Conservation (phyloP, 352 stramenopile species). For the Pythium apleroticum region DNA sequence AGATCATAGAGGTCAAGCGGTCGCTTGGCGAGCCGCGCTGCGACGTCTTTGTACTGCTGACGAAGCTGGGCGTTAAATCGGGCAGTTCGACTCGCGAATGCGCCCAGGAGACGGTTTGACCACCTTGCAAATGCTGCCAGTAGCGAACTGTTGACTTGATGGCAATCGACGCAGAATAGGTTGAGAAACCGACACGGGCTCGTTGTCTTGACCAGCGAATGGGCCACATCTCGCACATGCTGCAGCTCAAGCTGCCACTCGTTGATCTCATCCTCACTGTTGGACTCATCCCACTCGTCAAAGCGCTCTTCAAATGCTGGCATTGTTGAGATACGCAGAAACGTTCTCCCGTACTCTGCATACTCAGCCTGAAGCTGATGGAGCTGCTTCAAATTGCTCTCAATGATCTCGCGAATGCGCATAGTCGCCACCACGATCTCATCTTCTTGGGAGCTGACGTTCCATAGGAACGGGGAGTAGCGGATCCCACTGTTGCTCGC, state of each 20-base stretch:
- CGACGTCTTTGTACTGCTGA: conserved; percentile 77
- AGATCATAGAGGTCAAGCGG: conserved; percentile 75
- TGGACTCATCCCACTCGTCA: conserved; percentile 16
- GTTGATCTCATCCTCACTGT: conserved; percentile 26
- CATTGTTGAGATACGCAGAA: conserved; percentile 34
- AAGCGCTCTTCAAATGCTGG: background rate
- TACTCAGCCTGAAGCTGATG: conserved; percentile 46
- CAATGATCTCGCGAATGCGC: conserved; percentile 61
- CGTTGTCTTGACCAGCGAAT: conserved; percentile 29
- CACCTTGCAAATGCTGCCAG: conserved; percentile 42
- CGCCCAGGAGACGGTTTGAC: conserved; percentile 37
- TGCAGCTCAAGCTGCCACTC: conserved; percentile 33
- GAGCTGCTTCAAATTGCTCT: conserved; percentile 47
- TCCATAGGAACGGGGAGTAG: conserved; percentile 66
- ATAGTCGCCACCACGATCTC: conserved; percentile 55
- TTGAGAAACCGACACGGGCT: conserved; percentile 31
- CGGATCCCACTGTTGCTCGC: conserved; percentile 3
- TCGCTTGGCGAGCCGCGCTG: conserved; percentile 53
- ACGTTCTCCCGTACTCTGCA: conserved; percentile 30
- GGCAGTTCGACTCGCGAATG: conserved; percentile 54
- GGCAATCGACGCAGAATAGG: conserved; percentile 57
- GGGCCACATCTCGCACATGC: conserved; percentile 26
- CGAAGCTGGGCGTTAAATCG: conserved; percentile 53
- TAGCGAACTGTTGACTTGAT: conserved; percentile 41
- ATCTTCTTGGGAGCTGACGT: conserved; percentile 60